These are phyloP conservation scores for Bretschneidera sinensis DNA, from an alignment of 345 rosid species.

Conservation along the genomic window DNA sequence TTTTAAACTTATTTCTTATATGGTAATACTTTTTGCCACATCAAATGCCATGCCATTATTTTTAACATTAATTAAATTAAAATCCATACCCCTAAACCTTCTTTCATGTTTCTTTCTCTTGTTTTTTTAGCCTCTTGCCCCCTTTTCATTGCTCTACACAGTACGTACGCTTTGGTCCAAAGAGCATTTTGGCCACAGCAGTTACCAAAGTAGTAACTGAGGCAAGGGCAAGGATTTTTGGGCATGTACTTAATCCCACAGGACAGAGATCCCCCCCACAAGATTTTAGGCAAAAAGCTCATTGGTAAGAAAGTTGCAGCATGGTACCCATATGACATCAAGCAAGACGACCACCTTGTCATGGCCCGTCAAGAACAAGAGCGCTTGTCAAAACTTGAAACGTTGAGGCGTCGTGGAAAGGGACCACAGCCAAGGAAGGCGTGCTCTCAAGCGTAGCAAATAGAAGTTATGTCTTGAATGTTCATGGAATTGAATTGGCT, in stretches of 20 bases:
- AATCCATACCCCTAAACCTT: no score
- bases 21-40: no score
- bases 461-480: slow-evolving; percentile 26
- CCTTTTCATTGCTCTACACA: no score
- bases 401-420: slow-evolving; percentile 59
- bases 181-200: slow-evolving; percentile 33
- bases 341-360: slow-evolving; percentile 45
- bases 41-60: no score
- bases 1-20: no score
- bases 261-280: slow-evolving; percentile 56
- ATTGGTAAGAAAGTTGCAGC: slow-evolving; percentile 54
- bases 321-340: slow-evolving; percentile 60
- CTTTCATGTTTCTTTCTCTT: no score
- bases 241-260: slow-evolving; percentile 52
- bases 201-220: slow-evolving; percentile 39
- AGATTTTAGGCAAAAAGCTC: slow-evolving; percentile 55
- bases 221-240: slow-evolving; percentile 58
- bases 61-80: no score
- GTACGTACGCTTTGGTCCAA: no score
- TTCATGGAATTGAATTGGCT: no score
- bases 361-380: slow-evolving; percentile 49
- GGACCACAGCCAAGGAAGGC: slow-evolving; percentile 62
- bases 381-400: slow-evolving; percentile 53
- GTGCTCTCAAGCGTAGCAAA: slow-evolving; percentile 41
- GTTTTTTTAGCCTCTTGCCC: no score